A percentile compares a stretch with the other conserved stretches of the same genome.
These are phyloP conservation scores for Pelagophyceae sp. DNA, from an alignment of 352 stramenopile genomes.

Conservation along the genomic window DNA sequence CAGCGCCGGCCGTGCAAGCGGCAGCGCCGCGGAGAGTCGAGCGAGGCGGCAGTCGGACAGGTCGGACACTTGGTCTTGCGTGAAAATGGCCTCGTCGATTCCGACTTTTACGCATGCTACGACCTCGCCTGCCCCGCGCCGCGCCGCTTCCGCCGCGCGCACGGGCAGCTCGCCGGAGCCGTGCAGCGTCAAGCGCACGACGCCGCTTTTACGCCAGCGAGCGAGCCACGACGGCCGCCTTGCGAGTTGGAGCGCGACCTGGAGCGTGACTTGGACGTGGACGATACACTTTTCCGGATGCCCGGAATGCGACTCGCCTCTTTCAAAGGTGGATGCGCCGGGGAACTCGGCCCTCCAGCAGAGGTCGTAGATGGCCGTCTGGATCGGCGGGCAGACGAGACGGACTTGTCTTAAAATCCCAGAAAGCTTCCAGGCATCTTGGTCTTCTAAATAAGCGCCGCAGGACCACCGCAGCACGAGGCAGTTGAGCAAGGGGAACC, in stretches of 20 bases:
- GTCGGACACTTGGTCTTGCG: too few species aligned
- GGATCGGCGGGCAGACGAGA: constrained; percentile 3
- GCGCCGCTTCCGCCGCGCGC: too few species aligned
- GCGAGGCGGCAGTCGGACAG: too few species aligned
- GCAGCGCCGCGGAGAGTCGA: too few species aligned
- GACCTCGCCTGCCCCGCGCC: neutral
- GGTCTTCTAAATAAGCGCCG: constrained; percentile 47
- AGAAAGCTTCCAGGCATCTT: constrained; percentile 50
- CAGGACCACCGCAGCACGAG: constrained; percentile 44
- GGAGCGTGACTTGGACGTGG: too few species aligned
- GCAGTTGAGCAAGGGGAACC: constrained; percentile 30
- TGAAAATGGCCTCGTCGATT: too few species aligned
- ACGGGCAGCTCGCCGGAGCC: neutral
- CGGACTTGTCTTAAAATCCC: constrained; percentile 40
- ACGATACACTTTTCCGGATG: too few species aligned
- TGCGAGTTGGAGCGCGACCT: too few species aligned
- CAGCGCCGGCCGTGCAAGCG: too few species aligned
- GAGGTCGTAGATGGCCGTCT: neutral
- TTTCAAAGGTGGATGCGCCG: neutral
- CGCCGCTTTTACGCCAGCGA: neutral
- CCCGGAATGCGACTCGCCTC: too few species aligned
- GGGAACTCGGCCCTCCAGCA: neutral
- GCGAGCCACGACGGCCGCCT: neutral
- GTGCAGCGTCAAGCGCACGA: neutral
- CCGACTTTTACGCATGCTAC: too few species aligned